These are phyloP conservation scores for Alternaria triticina DNA, from an alignment of 2,329 filamentous ascomycete genomes.

Conservation along the genomic window DNA sequence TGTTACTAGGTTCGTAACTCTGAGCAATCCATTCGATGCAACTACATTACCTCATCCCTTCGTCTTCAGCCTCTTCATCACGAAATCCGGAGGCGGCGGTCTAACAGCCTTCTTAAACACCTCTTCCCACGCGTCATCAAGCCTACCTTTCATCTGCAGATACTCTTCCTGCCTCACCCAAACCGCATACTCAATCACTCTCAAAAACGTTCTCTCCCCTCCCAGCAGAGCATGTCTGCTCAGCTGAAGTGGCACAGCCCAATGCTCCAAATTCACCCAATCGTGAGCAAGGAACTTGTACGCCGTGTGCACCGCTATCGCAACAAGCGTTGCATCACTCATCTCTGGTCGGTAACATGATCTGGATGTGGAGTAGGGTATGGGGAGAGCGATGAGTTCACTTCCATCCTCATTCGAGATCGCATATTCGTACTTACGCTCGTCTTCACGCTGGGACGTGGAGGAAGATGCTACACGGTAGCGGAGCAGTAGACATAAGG, in stretches of 20 bases:
- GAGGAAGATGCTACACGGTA: neutral
- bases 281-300: neutral
- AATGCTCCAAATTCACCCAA: neutral
- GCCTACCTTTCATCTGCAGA: neutral
- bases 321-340: neutral
- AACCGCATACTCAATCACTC: neutral
- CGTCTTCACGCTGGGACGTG: neutral
- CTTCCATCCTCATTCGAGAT: neutral
- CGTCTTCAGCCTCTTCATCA: neutral
- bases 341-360: neutral
- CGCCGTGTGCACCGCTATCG: neutral
- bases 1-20: neutral
- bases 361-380: neutral
- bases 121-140: neutral
- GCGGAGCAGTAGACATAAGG: neutral
- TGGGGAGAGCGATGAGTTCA: neutral
- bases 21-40: neutral
- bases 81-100: neutral
- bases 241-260: neutral
- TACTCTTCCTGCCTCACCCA: neutral
- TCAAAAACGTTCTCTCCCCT: neutral
- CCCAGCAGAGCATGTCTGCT: neutral
- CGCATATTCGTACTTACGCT: neutral
- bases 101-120: neutral
- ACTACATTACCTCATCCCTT: neutral